Conservation (phyloP, 202 grass and related monocot genomes). For the Panicum virgatum region DNA sequence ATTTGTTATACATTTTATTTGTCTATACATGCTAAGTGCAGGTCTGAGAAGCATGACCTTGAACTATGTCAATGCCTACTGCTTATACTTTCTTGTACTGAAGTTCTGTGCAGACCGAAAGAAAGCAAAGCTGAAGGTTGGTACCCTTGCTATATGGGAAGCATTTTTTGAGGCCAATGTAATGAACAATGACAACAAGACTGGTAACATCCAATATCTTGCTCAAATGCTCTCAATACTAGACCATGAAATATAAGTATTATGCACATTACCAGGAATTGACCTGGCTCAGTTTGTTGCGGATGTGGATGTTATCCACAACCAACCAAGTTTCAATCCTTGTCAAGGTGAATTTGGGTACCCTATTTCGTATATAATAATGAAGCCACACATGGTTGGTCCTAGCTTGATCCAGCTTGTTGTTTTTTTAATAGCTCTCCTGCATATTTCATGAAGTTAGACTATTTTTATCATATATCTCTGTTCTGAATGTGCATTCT, state of each 20-base stretch:
- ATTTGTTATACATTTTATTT: neutral
- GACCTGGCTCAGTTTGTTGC: neutral
- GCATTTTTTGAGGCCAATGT: conserved; percentile 69
- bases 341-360: neutral
- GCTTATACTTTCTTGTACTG: conserved; percentile 34
- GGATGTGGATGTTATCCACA: no score
- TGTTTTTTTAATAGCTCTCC: neutral
- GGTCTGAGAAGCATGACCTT: conserved; percentile 24
- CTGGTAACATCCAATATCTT: conserved; percentile 46
- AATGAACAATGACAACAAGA: conserved; percentile 47
- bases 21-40: neutral
- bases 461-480: conserved; percentile 2
- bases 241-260: conserved; percentile 28
- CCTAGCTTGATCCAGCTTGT: neutral
- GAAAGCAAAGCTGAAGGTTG: conserved; percentile 64
- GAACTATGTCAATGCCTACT: conserved; percentile 25
- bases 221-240: conserved; percentile 29
- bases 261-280: conserved; percentile 1
- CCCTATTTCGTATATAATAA: neutral
- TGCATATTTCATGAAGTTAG: neutral
- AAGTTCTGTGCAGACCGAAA: conserved; percentile 78
- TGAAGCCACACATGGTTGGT: neutral
- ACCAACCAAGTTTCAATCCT: no score
- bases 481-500: conserved; percentile 5
- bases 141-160: conserved; percentile 79